Conservation (phyloP, 805 yeast genomes). For the Tetrapisispora nanseiensis region DNA sequence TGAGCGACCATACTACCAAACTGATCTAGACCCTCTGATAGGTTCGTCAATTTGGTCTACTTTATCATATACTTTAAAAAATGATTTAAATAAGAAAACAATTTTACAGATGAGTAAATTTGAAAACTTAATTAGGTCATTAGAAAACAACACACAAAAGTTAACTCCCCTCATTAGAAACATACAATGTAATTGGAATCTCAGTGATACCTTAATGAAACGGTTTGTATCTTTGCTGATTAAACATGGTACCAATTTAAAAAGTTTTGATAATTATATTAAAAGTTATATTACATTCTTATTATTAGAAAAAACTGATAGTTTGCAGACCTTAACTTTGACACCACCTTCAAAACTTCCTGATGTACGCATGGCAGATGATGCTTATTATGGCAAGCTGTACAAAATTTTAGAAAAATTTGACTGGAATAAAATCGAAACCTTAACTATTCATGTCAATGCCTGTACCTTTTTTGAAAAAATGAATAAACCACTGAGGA, state of each 20-base stretch:
- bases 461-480: slow-evolving; percentile 18
- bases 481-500: slow-evolving; percentile 13
- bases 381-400: slow-evolving; percentile 9
- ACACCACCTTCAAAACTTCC: slow-evolving; percentile 23
- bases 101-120: slow-evolving; percentile 12
- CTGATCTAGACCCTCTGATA: slow-evolving; percentile 17
- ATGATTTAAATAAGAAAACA: neutral
- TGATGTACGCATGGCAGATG: slow-evolving; percentile 7
- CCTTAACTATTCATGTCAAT: slow-evolving; percentile 21
- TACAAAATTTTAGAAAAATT: slow-evolving; percentile 8
- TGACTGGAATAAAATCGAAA: slow-evolving; percentile 14
- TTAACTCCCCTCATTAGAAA: slow-evolving; percentile 17
- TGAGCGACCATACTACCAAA: slow-evolving; percentile 17
- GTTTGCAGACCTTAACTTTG: slow-evolving; percentile 16
- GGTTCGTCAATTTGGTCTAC: slow-evolving; percentile 25
- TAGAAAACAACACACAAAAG: slow-evolving; percentile 10
- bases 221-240: slow-evolving; percentile 13
- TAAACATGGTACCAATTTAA: slow-evolving; percentile 12
- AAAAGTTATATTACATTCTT: slow-evolving; percentile 10
- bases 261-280: slow-evolving; percentile 19
- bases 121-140: slow-evolving; percentile 13
- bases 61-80: slow-evolving; percentile 8
- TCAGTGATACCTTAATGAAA: slow-evolving; percentile 11
- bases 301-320: slow-evolving; percentile 9
- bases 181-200: slow-evolving; percentile 27